A percentile compares a stretch with the other conserved stretches of the same genome.
phyloP scores from a whole-genome alignment of 2,329 filamentous ascomycete genomes.

The Incumbomyces delicatus region DNA sequence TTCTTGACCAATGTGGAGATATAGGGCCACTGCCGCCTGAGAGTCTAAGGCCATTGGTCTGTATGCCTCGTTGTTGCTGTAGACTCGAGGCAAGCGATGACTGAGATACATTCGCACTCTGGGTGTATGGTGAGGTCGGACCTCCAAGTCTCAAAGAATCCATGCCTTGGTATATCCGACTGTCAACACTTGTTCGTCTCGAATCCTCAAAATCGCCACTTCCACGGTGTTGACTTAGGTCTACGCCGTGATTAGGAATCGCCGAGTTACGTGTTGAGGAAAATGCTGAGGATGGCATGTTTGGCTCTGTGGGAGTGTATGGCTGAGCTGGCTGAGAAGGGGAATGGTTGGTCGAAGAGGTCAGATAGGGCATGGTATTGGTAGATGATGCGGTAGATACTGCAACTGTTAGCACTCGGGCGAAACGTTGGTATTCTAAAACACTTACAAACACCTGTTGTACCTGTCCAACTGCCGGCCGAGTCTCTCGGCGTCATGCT shows the following conservation, averaged over 20 bases:
- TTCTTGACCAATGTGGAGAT: conserved; percentile 29
- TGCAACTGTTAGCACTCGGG: conserved; percentile 13
- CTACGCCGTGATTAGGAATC: conserved; percentile 33
- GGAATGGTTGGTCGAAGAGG: conserved; percentile 37
- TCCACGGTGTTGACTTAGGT: conserved; percentile 37
- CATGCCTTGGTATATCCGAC: conserved; percentile 38
- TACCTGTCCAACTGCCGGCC: conserved; percentile 47
- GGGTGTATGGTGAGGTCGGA: conserved; percentile 36
- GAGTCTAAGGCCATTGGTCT: conserved; percentile 28
- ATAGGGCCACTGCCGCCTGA: conserved; percentile 28
- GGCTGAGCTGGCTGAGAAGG: conserved; percentile 34
- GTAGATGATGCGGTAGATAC: conserved; percentile 38
- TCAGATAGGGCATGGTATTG: conserved; percentile 34
- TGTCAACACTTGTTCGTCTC: conserved; percentile 40
- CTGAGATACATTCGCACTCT: conserved; percentile 31
- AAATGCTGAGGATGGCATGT: conserved; percentile 28
- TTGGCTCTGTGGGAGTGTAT: conserved; percentile 31
- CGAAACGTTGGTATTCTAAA: conserved; percentile 12
- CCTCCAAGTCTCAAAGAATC: conserved; percentile 28
- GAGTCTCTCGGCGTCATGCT: conserved; percentile 46
- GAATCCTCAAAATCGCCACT: conserved; percentile 37
- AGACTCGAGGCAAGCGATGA: conserved; percentile 35
- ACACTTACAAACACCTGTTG: conserved; percentile 46
- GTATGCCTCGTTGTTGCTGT: conserved; percentile 35
- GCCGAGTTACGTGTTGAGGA: conserved; percentile 32